phyloP scores from a whole-genome alignment of 208 protist species.

The Endotrypanum monterogeii region DNA sequence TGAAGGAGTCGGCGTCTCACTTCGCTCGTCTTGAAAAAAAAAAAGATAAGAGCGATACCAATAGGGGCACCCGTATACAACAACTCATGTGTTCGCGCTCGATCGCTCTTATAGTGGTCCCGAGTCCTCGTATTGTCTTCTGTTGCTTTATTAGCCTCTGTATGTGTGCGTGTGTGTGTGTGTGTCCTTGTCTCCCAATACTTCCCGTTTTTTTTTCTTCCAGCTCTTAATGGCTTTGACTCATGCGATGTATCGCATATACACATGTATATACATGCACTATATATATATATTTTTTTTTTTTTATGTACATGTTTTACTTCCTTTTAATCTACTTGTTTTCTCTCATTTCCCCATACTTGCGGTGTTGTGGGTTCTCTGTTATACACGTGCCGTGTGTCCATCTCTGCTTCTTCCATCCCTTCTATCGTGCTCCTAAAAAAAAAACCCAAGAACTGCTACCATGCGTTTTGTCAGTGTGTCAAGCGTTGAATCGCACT shows the following conservation, averaged over 20 bases:
- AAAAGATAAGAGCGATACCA: neutral
- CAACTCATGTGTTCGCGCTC: neutral
- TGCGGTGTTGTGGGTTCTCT: neutral
- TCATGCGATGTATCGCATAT: constrained; percentile 1
- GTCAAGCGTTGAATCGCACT: no score
- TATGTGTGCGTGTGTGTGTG: constrained; percentile 13
- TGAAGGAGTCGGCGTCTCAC: neutral
- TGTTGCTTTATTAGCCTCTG: neutral
- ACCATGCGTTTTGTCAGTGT: no score
- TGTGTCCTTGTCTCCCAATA: neutral
- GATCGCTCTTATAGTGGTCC: neutral
- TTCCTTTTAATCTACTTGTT: neutral
- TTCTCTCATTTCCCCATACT: constrained; percentile 1
- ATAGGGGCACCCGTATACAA: neutral
- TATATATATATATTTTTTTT: neutral
- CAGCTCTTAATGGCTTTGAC: constrained; percentile 12
- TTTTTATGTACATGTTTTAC: neutral
- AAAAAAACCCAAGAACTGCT: no score
- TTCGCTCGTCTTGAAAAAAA: neutral
- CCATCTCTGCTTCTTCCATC: neutral
- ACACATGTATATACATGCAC: constrained; percentile 5
- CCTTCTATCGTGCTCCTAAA: no score
- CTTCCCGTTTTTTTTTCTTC: constrained; percentile 4
- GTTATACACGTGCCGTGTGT: neutral
- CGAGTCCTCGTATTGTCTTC: neutral